Evolutionary conservation across 2,329 filamentous ascomycete genomes (phyloP).

Genomic region (Epichloe hybrida): DNA sequence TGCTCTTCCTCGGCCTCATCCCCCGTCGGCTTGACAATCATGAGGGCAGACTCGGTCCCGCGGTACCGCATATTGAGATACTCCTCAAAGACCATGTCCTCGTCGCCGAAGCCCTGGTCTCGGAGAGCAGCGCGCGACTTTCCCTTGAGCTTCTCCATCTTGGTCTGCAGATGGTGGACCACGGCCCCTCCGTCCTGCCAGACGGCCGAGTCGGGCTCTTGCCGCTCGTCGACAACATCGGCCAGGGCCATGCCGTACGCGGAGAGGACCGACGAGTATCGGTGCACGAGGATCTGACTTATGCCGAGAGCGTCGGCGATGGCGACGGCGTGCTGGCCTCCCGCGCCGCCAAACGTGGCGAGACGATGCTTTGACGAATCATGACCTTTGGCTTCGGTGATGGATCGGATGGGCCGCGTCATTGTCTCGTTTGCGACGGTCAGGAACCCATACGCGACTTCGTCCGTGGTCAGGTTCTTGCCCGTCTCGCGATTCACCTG

Average conservation of each 20-base stretch:
- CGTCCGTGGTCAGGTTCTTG: conserved; percentile 18
- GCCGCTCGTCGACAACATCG: conserved; percentile 48
- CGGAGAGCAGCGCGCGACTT: conserved; percentile 54
- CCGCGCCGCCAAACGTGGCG: conserved; percentile 24
- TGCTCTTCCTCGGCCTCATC: conserved; percentile 46
- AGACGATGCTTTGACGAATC: conserved; percentile 22
- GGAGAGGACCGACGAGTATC: conserved; percentile 31
- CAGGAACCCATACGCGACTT: conserved; percentile 23
- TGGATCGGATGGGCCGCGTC: conserved; percentile 21
- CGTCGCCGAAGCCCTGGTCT: conserved; percentile 66
- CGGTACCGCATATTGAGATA: conserved; percentile 91
- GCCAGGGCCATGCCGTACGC: conserved; percentile 33
- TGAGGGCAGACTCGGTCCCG: conserved; percentile 80
- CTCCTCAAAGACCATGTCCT: conserved; percentile 71
- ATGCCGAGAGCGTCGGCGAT: conserved; percentile 31
- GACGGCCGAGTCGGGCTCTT: conserved; percentile 57
- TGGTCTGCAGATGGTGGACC: conserved; percentile 49
- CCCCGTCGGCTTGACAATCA: conserved; percentile 63
- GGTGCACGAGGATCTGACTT: conserved; percentile 27
- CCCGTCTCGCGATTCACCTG: conserved; percentile 23
- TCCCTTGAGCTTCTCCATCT: conserved; percentile 68
- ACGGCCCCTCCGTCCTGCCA: conserved; percentile 46
- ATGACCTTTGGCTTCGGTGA: conserved; percentile 23
- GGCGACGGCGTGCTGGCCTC: conserved; percentile 30
- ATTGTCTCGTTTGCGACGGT: conserved; percentile 24